Evolutionary conservation across 768 basidiomycete genomes (phyloP), one percentile per base, ranked within the genome.

Genomic region (Saitozyma podzolica): DNA sequence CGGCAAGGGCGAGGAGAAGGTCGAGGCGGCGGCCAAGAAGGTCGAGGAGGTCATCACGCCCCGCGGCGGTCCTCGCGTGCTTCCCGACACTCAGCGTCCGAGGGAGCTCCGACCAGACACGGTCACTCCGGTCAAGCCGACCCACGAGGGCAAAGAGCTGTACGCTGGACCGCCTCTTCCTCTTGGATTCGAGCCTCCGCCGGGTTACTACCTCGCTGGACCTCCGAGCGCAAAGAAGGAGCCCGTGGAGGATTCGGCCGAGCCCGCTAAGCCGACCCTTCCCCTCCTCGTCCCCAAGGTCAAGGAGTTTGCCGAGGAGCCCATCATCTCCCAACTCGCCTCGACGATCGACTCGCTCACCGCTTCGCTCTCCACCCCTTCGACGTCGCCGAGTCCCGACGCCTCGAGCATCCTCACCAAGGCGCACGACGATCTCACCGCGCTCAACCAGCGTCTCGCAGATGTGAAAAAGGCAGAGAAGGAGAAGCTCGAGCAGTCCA

Each of bases 161-260:
- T 95, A 95, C 74, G 80, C 81, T 50, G 84, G 81, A 16, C 88
- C 88, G 7, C 72, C 80, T 14, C 83, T 98, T 20, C 96, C 95
- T n/a, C 80, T 99, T 55, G 95, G 93, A 11, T 91, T 90, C 77
- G 93, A 97, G 78, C 91, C 89, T 9, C 94, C 95, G 41, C 91
- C 91, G 20, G 95, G 95, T 17, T 97, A 86, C 78, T 82, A 84
- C 59, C 84, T 87, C 45, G 56, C 70, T 54, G 58, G 65, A n/a
- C 67, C 74, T 7, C 47, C 65, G 17, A 67, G 53, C 17, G 42
- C 69, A n/a, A 58, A 59, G n/a, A 53, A 51, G 9, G 64, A 58
- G 3, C 29, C 29, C 29, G 29, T 29, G 29, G 62, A 68, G 40
- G 68, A 11, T 6, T 11, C 64, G 43, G 77, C 43, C 48, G 71